These are phyloP conservation scores for Cryptococcus amylolentus DNA, from an alignment of 1,284 basidiomycete species.

Conservation along the genomic window DNA sequence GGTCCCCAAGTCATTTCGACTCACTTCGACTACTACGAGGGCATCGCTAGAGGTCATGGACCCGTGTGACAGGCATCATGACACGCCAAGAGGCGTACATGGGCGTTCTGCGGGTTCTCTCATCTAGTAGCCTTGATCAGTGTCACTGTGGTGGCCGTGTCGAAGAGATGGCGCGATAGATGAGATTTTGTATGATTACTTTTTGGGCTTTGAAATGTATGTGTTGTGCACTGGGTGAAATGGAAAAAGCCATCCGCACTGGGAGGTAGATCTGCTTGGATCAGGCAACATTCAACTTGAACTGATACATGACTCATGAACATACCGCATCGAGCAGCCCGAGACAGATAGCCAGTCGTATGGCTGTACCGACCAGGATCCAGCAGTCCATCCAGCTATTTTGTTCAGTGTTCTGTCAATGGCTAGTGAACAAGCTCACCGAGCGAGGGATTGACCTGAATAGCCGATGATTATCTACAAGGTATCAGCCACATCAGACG, in stretches of 20 bases:
- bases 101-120: slow-evolving; percentile 20
- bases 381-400: slow-evolving; percentile 3
- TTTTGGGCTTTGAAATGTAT: too few relatives aligned
- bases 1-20: too few relatives aligned
- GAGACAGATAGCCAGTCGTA: too few relatives aligned
- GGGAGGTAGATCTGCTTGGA: slow-evolving; percentile 9
- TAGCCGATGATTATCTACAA: slow-evolving; percentile 16
- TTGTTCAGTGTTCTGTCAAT: background rate
- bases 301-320: slow-evolving; percentile 11
- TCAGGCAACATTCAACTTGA: background rate
- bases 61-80: too few relatives aligned
- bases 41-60: too few relatives aligned
- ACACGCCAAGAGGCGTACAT: slow-evolving; percentile 40
- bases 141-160: slow-evolving; percentile 11
- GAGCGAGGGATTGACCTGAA: too few relatives aligned
- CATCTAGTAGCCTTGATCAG: slow-evolving; percentile 15
- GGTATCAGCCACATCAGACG: background rate
- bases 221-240: too few relatives aligned
- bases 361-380: too few relatives aligned
- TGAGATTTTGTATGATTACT: too few relatives aligned
- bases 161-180: background rate
- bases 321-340: slow-evolving; percentile 2
- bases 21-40: too few relatives aligned
- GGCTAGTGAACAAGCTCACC: background rate
- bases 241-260: slow-evolving; percentile 4